A percentile compares a stretch with the other conserved stretches of the same genome.
Evolutionary conservation across 75 land plant species (phyloP).

Genomic region (Pseudotsuga menziesii): DNA sequence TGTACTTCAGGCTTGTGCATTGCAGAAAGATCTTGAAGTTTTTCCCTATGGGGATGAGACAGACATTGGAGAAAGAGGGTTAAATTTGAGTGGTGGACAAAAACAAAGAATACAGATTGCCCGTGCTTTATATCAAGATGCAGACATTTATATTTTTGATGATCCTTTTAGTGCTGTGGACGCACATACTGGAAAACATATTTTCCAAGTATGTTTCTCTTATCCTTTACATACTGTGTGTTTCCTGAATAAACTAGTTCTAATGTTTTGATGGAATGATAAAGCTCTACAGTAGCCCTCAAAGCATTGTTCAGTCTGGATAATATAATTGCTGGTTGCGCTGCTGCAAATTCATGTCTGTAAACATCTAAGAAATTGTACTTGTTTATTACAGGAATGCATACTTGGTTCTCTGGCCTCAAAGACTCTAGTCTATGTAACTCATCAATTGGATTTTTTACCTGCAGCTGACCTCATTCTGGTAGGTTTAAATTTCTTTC

Average conservation of each 20-base stretch:
- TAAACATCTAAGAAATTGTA: not conserved
- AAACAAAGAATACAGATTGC: slow-evolving; percentile 65
- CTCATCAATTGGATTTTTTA: slow-evolving; percentile 51
- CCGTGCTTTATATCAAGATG: slow-evolving; percentile 56
- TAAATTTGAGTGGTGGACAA: slow-evolving; percentile 69
- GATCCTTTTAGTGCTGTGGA: slow-evolving; percentile 93
- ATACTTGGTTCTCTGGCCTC: slow-evolving; percentile 32
- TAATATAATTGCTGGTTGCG: not conserved
- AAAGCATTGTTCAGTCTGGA: not conserved
- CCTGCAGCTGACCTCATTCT: slow-evolving; percentile 29
- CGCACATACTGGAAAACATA: slow-evolving; percentile 75
- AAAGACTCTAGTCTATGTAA: slow-evolving; percentile 48
- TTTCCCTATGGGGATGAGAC: slow-evolving; percentile 50
- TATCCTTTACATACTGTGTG: not conserved
- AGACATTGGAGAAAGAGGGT: slow-evolving; percentile 57
- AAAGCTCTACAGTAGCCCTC: not conserved
- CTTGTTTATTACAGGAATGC: slow-evolving; percentile 30
- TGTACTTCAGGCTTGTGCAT: slow-evolving; percentile 40
- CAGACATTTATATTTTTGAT: slow-evolving; percentile 55
- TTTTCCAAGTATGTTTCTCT: slow-evolving; percentile 49
- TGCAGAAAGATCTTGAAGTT: slow-evolving; percentile 37
- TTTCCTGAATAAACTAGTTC: not conserved
- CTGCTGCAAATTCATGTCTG: not conserved
- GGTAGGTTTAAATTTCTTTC: not conserved
- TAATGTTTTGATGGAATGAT: not conserved